Evolutionary conservation across 2,329 filamentous ascomycete genomes (phyloP), one percentile per base, ranked within the genome.

Genomic region (Fusarium burgessii): DNA sequence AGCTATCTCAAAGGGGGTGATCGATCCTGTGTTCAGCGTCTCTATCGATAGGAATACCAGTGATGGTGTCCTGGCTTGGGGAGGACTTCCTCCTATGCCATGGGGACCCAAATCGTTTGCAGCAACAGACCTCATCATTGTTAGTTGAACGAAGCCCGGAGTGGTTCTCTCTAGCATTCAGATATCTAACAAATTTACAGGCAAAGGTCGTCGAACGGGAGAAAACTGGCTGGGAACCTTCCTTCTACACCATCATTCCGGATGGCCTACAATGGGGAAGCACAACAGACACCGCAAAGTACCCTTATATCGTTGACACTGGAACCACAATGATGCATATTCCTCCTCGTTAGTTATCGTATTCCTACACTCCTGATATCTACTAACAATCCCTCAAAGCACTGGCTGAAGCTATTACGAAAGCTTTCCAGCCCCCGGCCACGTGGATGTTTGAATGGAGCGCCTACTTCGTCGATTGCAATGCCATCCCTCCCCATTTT

Each of bases 161-260:
- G 5, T 20, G 14, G 12, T 17, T 20, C 10, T 35, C 10, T 12
- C 33, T 20, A 11, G 23, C 13, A 17, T 56, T n/a, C 15, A 15
- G 13, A 27, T 42, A 15, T 32, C 49, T 71, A 14, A 69, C 42
- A 38, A 49, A 33, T 23, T 14, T 11, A 27, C 23, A 88, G 86
- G 82, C 84, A 43, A 83, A 84, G 51, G 77, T 88, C 36, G 80
- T 78, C 18, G 75, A 76, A 8, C 74, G 79, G 23, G 73, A 78
- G 4, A 78, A 79, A 58, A 82, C 84, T 8, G 77, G 82, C 2
- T 85, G 78, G 77, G 76, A 82, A 62, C 84, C 84, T 63, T 87
- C 86, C 5, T 88, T 85, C 74, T 88, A 88, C 71, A 87, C 86
- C 20, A 82, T 88, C 60, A 78, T 87, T 50, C 83, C 84, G 1